Percentiles rank a stretch among this genome's conserved stretches.
Evolutionary conservation across 1,139 yeast species (phyloP).

Genomic region (Blastobotrys proliferans): DNA sequence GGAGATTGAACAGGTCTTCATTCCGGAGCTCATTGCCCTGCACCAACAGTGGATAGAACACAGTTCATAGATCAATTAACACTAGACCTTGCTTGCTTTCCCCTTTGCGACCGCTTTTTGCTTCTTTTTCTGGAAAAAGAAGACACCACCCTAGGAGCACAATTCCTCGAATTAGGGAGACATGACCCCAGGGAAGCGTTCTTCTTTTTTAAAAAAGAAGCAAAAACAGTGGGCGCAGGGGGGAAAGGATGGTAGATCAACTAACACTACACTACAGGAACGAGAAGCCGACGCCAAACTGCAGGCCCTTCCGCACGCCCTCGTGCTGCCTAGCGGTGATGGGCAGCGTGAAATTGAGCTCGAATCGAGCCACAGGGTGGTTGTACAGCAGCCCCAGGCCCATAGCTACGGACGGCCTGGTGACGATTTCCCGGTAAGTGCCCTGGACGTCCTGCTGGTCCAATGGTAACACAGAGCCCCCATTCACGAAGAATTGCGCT

Average conservation of each 20-base stretch:
- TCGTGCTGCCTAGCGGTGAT: constrained; percentile 62
- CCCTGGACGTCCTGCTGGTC: constrained; percentile 29
- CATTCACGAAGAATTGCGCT: constrained; percentile 66
- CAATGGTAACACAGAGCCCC: constrained; percentile 59
- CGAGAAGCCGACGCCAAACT: constrained; percentile 87
- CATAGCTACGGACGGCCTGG: constrained; percentile 32
- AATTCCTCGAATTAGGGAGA: too few species aligned
- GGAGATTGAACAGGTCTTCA: constrained; percentile 72
- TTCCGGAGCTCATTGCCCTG: constrained; percentile 64
- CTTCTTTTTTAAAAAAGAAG: too few species aligned
- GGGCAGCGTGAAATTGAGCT: constrained; percentile 81
- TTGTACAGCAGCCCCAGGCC: constrained; percentile 68
- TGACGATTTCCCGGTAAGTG: constrained; percentile 26
- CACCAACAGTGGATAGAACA: constrained; percentile 62
- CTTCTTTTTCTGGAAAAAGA: too few species aligned
- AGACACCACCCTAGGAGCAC: too few species aligned
- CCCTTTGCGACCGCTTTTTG: too few species aligned
- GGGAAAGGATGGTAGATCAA: too few species aligned
- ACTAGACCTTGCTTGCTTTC: too few species aligned
- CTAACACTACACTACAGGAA: constrained; percentile 54
- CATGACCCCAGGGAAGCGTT: too few species aligned
- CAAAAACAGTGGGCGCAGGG: too few species aligned
- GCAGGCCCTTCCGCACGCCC: constrained; percentile 74
- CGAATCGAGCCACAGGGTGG: constrained; percentile 89
- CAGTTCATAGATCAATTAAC: too few species aligned